Percentiles rank a stretch among this genome's conserved stretches.
phyloP scores from a whole-genome alignment of 176 grass and related monocot genomes.

The Neostapfia colusana region DNA sequence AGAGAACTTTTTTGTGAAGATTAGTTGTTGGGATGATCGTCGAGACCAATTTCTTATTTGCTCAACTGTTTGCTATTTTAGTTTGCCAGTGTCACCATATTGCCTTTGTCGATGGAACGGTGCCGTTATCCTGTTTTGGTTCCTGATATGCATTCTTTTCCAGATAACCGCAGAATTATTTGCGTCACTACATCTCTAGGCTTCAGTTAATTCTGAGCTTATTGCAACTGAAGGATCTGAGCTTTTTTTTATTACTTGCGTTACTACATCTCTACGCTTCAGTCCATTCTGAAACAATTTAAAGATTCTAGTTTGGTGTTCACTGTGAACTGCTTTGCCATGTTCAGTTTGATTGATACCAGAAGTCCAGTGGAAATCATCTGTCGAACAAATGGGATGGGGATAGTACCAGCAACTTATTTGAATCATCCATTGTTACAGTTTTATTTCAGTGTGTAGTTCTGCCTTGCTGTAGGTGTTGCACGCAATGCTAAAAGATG shows the following conservation, averaged over 20 bases:
- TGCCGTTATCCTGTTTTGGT: background rate
- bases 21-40: slow-evolving; percentile 18
- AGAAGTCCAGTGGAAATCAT: background rate
- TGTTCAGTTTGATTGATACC: background rate
- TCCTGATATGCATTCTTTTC: slow-evolving; percentile 17
- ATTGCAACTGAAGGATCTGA: background rate
- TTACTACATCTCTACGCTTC: background rate
- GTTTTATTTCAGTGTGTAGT: background rate
- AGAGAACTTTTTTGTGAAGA: slow-evolving; percentile 20
- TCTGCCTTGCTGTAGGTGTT: slow-evolving; percentile 1
- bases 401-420: slow-evolving; percentile 8
- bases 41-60: background rate
- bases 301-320: background rate
- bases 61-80: background rate
- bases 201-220: background rate
- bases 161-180: background rate
- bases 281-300: background rate
- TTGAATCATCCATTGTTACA: slow-evolving; percentile 14
- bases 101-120: background rate
- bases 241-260: background rate
- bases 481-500: slow-evolving; percentile 29
- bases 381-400: background rate
- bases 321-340: background rate
- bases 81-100: background rate
- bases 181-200: background rate